Base-by-base conservation (phyloP, 2,329 filamentous ascomycete genomes). In the Ophiostoma perfectum region DNA sequence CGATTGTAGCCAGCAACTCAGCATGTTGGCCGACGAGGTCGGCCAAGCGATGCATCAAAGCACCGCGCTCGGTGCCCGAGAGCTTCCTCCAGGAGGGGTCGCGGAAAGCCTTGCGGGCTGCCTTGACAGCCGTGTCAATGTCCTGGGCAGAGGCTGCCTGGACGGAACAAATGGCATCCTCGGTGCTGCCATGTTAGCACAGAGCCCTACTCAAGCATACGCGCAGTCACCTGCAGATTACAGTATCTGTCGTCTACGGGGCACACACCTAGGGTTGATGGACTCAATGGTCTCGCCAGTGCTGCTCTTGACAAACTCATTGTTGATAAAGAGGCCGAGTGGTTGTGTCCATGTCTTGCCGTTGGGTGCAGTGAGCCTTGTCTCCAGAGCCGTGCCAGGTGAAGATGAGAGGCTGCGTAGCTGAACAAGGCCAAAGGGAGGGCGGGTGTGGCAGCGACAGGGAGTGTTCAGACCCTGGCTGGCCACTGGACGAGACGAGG, bases 241-340 rank as follows among this genome's bases (percentile, higher is more conserved):
- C 11, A 27, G 5, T 18, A 38, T 41, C 2, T 16, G 38, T 14
- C 14, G 12, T 8, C 9, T 12, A 45, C 9, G 18, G 18, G 38
- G 55, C 11, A 18, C 81, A 71, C 80, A 90, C 88, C 84, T 84
- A 63, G 90, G 90, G 75, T 92, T 92, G 74, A 92, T 84, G 18
- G 85, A 84, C 14, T 83, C 80, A 67, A 93, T 83, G 73, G 83
- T 90, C 75, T 88, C 82, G 62, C 84, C 87, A 14, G 84, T 84
- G 76, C 83, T 87, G 68, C 88, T 86, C 74, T 86, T 82, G 67
- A 92, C 87, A 76, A 91, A 93, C 76, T 92, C 89, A 72, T 93
- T 92, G 81, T 91, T 90, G 80, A 93, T 92, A 78, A 93, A 93
- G 8, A 94, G 83, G n/a, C 91, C 91, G 62, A 86, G 82, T 2